phyloP scores from a whole-genome alignment of 2,329 filamentous ascomycete species.

The Aschersonia sp. region DNA sequence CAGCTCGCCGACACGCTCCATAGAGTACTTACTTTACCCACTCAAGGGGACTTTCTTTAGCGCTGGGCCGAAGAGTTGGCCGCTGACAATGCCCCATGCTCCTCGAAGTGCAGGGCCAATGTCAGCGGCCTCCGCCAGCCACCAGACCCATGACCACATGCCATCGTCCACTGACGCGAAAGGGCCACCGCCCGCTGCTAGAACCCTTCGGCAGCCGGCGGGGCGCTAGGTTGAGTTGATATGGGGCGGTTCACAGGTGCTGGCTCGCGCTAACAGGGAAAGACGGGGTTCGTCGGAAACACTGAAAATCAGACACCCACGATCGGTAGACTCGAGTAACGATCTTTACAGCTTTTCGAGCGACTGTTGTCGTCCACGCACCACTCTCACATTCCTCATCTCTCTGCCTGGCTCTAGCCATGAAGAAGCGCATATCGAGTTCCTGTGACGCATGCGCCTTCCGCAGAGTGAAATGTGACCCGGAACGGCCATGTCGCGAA shows the following conservation, averaged over 20 bases:
- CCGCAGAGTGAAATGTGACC: constrained; percentile 2
- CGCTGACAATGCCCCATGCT: no score
- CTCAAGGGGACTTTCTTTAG: no score
- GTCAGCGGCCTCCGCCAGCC: no score
- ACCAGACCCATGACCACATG: no score
- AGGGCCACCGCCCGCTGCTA: not conserved
- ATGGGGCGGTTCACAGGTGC: not conserved
- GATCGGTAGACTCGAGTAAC: no score
- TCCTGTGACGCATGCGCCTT: constrained; percentile 3
- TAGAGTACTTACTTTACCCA: no score
- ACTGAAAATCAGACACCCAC: no score
- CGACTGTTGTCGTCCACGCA: no score
- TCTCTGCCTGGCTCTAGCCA: not conserved
- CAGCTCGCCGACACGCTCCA: no score
- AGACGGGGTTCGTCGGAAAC: not conserved
- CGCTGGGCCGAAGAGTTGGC: no score
- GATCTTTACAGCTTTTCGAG: no score
- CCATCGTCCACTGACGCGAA: not conserved
- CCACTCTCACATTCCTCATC: not conserved
- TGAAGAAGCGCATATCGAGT: constrained; percentile 3
- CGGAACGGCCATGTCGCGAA: constrained; percentile 1
- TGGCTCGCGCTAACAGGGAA: not conserved
- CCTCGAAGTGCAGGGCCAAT: no score
- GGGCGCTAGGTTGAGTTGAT: not conserved
- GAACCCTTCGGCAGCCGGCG: not conserved